Base-by-base conservation (phyloP, 208 protist genomes). In the Phytomonas francai region DNA sequence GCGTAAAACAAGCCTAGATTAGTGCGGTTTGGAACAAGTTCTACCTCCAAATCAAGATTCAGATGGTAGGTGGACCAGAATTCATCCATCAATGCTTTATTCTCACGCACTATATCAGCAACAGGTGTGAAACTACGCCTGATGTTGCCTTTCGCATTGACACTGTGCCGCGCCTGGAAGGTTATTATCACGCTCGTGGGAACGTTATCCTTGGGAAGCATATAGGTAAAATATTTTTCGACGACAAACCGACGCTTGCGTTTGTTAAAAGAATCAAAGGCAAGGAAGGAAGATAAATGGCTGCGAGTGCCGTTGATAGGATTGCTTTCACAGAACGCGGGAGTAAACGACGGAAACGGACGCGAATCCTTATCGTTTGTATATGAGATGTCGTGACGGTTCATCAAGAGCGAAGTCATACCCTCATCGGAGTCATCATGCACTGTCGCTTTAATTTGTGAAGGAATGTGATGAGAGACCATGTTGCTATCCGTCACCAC, bases 31-130 rank as follows among this genome's bases (percentile, higher is more conserved):
- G 79, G 78, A 31, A 77, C 75, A 31, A 90, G 71, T 68, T 96
- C 87, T n/a, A 91, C 87, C 70, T 93, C 84, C 60, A 89, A 81
- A 58, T 89, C 80, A 16, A 96, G 51, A 65, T 91, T 80, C 36
- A 91, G 81, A 68, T 88, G 70, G 68, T 81, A 87, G 33, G 73
- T 84, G 31, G 78, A 71, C 85, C 87, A 94, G 59, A 94, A 91
- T 6, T 79, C 64, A 3, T 74, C 77, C 22, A 93, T 79, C 11
- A 54, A 54, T 54, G 25, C 0, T 25, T 54, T 54, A 19, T 54
- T 54, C 6, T 25, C 16, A 5, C 19, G 49, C 12, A 62, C 61
- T 8, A 63, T 73, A 32, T 73, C 61, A 33, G 58, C 31, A 8
- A 73, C 29, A 25, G 58, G 25, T 22, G 59, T 14, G 33, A 51